phyloP scores from a whole-genome alignment of 805 yeast genomes.

The Wickerhamomyces pijperi region DNA sequence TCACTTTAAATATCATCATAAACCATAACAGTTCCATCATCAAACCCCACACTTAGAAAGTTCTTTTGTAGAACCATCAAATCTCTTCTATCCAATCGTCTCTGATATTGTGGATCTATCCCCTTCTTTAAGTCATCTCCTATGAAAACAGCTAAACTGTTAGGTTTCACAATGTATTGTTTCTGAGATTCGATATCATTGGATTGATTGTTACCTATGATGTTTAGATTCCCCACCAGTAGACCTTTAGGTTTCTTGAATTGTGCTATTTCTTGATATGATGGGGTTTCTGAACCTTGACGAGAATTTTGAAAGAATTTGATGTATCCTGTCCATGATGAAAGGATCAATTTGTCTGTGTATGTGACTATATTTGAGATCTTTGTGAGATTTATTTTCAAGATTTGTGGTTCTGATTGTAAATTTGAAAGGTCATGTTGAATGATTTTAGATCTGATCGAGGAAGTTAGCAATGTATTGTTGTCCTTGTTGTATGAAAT shows the following conservation, averaged over 20 bases:
- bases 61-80: slow-evolving; percentile 8
- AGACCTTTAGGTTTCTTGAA: slow-evolving; percentile 18
- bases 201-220: slow-evolving; percentile 17
- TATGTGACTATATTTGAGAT: slow-evolving; percentile 18
- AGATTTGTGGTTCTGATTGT: background rate
- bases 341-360: slow-evolving; percentile 20
- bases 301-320: slow-evolving; percentile 22
- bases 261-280: slow-evolving; percentile 6
- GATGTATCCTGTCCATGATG: slow-evolving; percentile 42
- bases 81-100: slow-evolving; percentile 14
- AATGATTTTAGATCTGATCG: slow-evolving; percentile 33
- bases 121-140: background rate
- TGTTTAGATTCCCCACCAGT: slow-evolving; percentile 17
- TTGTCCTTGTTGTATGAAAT: slow-evolving; percentile 21
- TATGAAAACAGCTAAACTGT: slow-evolving; percentile 15
- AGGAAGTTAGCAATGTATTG: slow-evolving; percentile 29
- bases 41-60: slow-evolving; percentile 38
- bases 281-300: no score
- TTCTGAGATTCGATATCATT: slow-evolving; percentile 17
- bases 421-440: slow-evolving; percentile 16
- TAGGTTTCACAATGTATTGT: slow-evolving; percentile 16
- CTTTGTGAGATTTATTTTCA: slow-evolving; percentile 24
- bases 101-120: background rate
- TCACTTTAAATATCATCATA: slow-evolving; percentile 15
- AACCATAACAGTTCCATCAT: slow-evolving; percentile 41